These are phyloP conservation scores for Ustanciosporium gigantosporum DNA, from an alignment of 1,284 basidiomycete genomes.

Conservation along the genomic window DNA sequence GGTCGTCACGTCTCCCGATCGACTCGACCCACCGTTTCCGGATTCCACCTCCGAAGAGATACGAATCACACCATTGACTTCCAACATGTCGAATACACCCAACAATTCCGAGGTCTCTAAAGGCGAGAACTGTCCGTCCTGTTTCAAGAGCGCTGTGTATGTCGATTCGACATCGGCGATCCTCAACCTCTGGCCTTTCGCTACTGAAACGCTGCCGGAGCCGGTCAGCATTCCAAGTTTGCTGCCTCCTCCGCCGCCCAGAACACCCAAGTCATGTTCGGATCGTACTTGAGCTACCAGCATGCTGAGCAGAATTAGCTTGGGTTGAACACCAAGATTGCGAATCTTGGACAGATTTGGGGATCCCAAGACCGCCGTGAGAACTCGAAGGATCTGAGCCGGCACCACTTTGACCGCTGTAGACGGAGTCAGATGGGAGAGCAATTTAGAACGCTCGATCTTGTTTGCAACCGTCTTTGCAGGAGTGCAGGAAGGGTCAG, in stretches of 20 bases:
- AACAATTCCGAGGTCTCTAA: constrained; percentile 54
- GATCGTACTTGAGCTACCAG: constrained; percentile 41
- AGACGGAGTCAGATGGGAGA: constrained; percentile 34
- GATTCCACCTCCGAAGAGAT: constrained; percentile 32
- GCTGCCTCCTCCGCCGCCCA: constrained; percentile 15
- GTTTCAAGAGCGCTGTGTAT: constrained; percentile 44
- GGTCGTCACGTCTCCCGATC: neutral
- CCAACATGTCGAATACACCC: constrained; percentile 55
- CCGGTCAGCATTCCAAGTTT: neutral
- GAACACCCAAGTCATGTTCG: constrained; percentile 19
- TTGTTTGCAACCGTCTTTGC: neutral
- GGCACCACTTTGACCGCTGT: constrained; percentile 55
- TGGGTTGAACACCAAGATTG: constrained; percentile 51
- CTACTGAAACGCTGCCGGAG: too few species aligned
- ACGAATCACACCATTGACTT: constrained; percentile 52
- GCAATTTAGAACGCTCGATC: constrained; percentile 15
- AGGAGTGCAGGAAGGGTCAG: neutral
- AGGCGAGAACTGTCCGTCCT: constrained; percentile 39
- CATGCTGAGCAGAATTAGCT: constrained; percentile 52
- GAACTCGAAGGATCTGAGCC: constrained; percentile 54
- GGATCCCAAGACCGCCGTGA: constrained; percentile 53
- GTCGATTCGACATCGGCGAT: constrained; percentile 49
- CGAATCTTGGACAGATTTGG: constrained; percentile 53
- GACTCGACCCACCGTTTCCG: neutral
- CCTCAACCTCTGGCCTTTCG: constrained; percentile 8